Conservation (phyloP, 2,329 filamentous ascomycete species). For the Rutstroemia sp. region DNA sequence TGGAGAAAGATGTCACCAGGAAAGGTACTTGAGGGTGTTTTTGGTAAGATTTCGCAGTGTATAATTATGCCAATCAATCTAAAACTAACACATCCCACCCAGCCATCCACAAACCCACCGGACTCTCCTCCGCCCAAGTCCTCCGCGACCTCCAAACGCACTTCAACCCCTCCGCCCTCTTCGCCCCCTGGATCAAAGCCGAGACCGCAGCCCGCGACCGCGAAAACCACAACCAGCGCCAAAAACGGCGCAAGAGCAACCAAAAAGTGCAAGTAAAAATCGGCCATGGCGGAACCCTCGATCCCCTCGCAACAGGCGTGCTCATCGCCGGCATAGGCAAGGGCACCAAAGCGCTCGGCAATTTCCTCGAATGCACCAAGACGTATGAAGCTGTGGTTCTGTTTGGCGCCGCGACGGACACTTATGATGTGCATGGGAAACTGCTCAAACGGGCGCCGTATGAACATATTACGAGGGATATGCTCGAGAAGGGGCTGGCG, state of each 20-base stretch:
- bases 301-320: conserved; percentile 89
- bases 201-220: conserved; percentile 48
- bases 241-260: conserved; percentile 41
- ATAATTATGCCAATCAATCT: not conserved
- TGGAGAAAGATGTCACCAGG: conserved; percentile 27
- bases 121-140: conserved; percentile 81
- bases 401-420: conserved; percentile 89
- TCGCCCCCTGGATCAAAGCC: conserved; percentile 66
- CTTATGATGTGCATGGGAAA: conserved; percentile 82
- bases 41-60: conserved; percentile 40
- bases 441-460: conserved; percentile 69
- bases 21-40: conserved; percentile 54
- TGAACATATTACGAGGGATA: conserved; percentile 70
- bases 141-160: conserved; percentile 79
- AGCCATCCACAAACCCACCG: conserved; percentile 92
- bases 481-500: conserved; percentile 68
- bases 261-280: conserved; percentile 76
- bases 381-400: conserved; percentile 84
- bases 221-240: conserved; percentile 52
- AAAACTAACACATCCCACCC: conserved; percentile 4
- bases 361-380: conserved; percentile 85
- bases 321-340: conserved; percentile 81
- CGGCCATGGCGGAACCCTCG: conserved; percentile 91
- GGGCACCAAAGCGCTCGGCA: conserved; percentile 74
- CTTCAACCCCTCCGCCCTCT: conserved; percentile 75